phyloP scores from a whole-genome alignment of 2,329 filamentous ascomycete species.

The Diaporthe australafricana region DNA sequence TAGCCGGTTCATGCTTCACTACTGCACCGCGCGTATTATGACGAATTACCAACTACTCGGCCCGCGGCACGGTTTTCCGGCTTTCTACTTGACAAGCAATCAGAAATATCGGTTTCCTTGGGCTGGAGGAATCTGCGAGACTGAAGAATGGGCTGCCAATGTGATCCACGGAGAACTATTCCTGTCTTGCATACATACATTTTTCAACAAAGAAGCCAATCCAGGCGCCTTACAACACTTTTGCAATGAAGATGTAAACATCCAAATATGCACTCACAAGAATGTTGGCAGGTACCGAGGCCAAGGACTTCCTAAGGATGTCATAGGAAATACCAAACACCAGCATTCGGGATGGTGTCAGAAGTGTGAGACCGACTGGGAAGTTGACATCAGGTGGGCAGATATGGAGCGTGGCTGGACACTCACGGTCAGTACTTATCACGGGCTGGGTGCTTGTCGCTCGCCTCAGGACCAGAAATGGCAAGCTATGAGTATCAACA shows the following conservation, averaged over 20 bases:
- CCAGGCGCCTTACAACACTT: slow-evolving; percentile 19
- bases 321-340: slow-evolving; percentile 29
- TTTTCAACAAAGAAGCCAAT: slow-evolving; percentile 32
- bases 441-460: slow-evolving; percentile 35
- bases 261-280: slow-evolving; percentile 21
- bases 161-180: slow-evolving; percentile 36
- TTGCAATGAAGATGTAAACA: background rate
- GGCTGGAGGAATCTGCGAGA: slow-evolving; percentile 22
- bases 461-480: slow-evolving; percentile 35
- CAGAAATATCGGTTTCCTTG: background rate
- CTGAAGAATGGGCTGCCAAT: slow-evolving; percentile 25
- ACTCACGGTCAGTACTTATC: slow-evolving; percentile 32
- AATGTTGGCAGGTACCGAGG: background rate
- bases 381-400: slow-evolving; percentile 29
- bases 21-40: slow-evolving; percentile 31
- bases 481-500: slow-evolving; percentile 30
- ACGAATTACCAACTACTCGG: slow-evolving; percentile 35
- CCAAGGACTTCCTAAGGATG: slow-evolving; percentile 6
- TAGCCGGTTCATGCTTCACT: slow-evolving; percentile 1
- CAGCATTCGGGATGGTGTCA: slow-evolving; percentile 32
- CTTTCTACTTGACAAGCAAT: slow-evolving; percentile 29
- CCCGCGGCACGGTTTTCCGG: slow-evolving; percentile 32
- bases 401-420: slow-evolving; percentile 34
- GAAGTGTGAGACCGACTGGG: slow-evolving; percentile 36
- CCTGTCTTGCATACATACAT: slow-evolving; percentile 26